Evolutionary conservation across 176 grass and related monocot species (phyloP), one percentile per base, ranked within the genome.

Genomic region (Phoenix dactylifera): DNA sequence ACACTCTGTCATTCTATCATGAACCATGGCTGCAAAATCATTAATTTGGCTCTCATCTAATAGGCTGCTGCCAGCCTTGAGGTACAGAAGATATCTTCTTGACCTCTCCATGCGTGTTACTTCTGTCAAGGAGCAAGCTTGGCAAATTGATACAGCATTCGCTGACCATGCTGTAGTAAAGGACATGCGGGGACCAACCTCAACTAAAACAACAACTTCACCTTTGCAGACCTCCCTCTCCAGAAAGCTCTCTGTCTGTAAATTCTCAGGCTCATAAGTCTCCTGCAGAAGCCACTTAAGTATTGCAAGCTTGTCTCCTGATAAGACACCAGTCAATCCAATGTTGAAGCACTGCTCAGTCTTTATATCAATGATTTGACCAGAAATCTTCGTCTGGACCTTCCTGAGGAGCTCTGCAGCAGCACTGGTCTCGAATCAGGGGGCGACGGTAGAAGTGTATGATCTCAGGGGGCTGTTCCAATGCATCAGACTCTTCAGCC

Each of bases 1-100:
- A 49, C 85, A 89, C 39, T 95, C 90, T 52, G 90, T 95, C 90
- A 89, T 95, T 78, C 85, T 89, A 68, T 95, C 90, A 70, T 95
- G 90, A 69, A 95, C 59, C 70, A 89, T 62, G 18, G 79, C 79
- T 62, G 66, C 26, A 12, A 95, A 95, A 16, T 76, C 77, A 52
- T 32, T 81, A 64, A 95, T 73, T 52, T 86, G 90, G 64, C 39
- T 67, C 69, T 78, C 73, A 25, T 83, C 79, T 57, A 86, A 71
- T 57, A 80, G 73, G 16, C 26, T 60, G 58, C 66, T 78, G 59
- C 90, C 85, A 50, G 66, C 76, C 49, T 80, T 68, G 6, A 95
- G 66, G 52, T 55, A 54, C 73, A 95, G 58, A 66, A 89, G 79
- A 50, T 86, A 95, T 61, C 90, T 79, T 66, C 82, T 86, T 32